phyloP scores from a whole-genome alignment of 495 filamentous ascomycete species.

The Talaromyces trachyspermus region DNA sequence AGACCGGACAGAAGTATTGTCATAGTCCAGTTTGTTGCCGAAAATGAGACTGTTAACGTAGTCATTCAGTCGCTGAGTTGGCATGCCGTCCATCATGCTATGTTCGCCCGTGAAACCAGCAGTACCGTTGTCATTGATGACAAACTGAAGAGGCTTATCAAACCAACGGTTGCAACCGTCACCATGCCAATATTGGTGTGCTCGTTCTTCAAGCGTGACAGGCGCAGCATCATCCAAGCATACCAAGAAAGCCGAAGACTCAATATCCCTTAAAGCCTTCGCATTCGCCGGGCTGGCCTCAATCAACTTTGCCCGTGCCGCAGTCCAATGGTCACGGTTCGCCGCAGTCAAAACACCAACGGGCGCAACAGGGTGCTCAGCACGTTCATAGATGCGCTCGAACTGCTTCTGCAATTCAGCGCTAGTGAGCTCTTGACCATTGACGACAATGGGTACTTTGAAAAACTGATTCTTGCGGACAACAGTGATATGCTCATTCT shows the following conservation, averaged over 20 bases:
- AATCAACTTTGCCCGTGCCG: constrained; percentile 71
- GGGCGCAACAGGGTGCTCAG: constrained; percentile 57
- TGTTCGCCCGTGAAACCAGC: constrained; percentile 98
- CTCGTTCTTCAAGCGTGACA: constrained; percentile 90
- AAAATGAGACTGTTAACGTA: constrained; percentile 84
- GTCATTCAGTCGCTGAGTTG: constrained; percentile 94
- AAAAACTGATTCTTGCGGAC: constrained; percentile 96
- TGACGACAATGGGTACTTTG: constrained; percentile 69
- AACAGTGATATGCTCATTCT: constrained; percentile 79
- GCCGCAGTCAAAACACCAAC: constrained; percentile 84
- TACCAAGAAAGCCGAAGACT: constrained; percentile 85
- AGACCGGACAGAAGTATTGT: constrained; percentile 65
- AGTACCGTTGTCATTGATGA: constrained; percentile 96
- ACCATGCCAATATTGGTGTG: constrained; percentile 96
- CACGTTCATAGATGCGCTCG: constrained; percentile 71
- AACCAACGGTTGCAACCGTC: constrained; percentile 95
- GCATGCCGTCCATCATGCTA: constrained; percentile 99
- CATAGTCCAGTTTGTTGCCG: constrained; percentile 83
- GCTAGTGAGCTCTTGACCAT: constrained; percentile 76
- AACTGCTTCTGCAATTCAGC: constrained; percentile 87
- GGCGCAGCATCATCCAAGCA: constrained; percentile 92
- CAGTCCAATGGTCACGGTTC: constrained; percentile 89
- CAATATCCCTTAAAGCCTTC: constrained; percentile 67
- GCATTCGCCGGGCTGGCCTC: constrained; percentile 69
- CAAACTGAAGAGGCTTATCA: constrained; percentile 97